Percentiles rank a stretch among this genome's conserved stretches.
phyloP scores from a whole-genome alignment of 331 rosid species.

The Acacia concinna region DNA sequence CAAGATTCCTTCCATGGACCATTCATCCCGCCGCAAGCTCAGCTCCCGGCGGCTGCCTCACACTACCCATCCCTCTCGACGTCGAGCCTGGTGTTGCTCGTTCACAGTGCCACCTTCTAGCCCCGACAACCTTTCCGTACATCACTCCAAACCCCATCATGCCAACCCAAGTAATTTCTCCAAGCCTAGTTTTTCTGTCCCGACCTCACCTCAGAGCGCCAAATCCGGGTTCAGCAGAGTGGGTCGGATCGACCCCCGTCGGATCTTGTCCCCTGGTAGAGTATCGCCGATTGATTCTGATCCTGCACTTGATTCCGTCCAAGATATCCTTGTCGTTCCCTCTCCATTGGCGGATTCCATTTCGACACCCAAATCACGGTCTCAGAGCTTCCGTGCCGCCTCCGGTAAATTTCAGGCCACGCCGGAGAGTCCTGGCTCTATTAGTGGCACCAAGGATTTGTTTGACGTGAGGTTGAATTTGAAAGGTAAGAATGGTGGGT shows the following conservation, averaged over 20 bases:
- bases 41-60: slow-evolving; percentile 15
- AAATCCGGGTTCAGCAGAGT: neutral
- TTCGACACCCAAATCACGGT: slow-evolving; percentile 33
- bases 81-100: slow-evolving; percentile 87
- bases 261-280: slow-evolving; percentile 57
- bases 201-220: slow-evolving; percentile 8
- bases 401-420: slow-evolving; percentile 26
- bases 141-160: slow-evolving; percentile 40
- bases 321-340: slow-evolving; percentile 35
- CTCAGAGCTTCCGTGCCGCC: slow-evolving; percentile 60
- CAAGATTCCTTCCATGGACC: slow-evolving; percentile 40
- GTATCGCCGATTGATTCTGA: slow-evolving; percentile 81
- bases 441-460: slow-evolving; percentile 4
- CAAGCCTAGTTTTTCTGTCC: slow-evolving; percentile 32
- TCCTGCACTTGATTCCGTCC: slow-evolving; percentile 35
- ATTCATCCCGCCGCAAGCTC: slow-evolving; percentile 44
- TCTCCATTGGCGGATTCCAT: slow-evolving; percentile 37
- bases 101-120: slow-evolving; percentile 77
- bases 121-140: slow-evolving; percentile 56
- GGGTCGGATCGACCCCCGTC: slow-evolving; percentile 11
- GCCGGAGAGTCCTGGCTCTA: slow-evolving; percentile 35
- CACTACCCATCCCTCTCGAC: slow-evolving; percentile 30
- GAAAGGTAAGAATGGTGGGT: slow-evolving; percentile 76
- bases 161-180: slow-evolving; percentile 37
- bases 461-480: slow-evolving; percentile 79